phyloP scores from a whole-genome alignment of 768 basidiomycete genomes.

The Kwoniella dendrophila region DNA sequence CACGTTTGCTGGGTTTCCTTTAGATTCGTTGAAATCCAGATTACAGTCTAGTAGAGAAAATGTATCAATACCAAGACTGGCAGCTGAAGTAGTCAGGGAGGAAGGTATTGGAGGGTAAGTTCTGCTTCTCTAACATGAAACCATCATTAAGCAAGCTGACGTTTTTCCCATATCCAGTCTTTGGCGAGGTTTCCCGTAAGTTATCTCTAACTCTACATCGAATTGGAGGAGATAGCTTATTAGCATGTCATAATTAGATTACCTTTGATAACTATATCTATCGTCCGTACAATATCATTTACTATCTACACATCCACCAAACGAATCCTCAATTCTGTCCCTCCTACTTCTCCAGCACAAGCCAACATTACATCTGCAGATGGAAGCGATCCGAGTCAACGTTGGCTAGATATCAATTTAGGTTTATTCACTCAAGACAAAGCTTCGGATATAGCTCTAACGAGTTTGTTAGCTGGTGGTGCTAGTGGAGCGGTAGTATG shows the following conservation, averaged over 20 bases:
- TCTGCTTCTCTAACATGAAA: background rate
- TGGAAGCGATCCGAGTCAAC: slow-evolving; percentile 6
- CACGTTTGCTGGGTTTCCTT: slow-evolving; percentile 89
- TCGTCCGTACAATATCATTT: slow-evolving; percentile 70
- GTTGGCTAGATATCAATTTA: slow-evolving; percentile 35
- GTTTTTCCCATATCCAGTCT: slow-evolving; percentile 29
- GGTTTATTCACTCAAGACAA: slow-evolving; percentile 41
- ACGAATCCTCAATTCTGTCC: slow-evolving; percentile 42
- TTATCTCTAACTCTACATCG: background rate
- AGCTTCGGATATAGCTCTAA: slow-evolving; percentile 68
- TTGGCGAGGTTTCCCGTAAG: slow-evolving; percentile 53
- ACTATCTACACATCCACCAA: slow-evolving; percentile 55
- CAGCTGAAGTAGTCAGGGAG: slow-evolving; percentile 52
- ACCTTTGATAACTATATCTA: slow-evolving; percentile 90
- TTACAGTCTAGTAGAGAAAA: slow-evolving; percentile 79
- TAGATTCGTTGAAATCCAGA: slow-evolving; percentile 93
- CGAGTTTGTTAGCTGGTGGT: slow-evolving; percentile 81
- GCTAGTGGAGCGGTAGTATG: slow-evolving; percentile 87
- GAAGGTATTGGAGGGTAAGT: slow-evolving; percentile 74
- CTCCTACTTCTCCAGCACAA: slow-evolving; percentile 7
- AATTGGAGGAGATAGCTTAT: background rate
- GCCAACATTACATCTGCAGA: background rate
- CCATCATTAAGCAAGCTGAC: too few species aligned
- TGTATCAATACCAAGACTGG: slow-evolving; percentile 68
- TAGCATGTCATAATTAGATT: slow-evolving; percentile 60